A percentile compares a stretch with the other conserved stretches of the same genome.
Evolutionary conservation across 1,284 basidiomycete species (phyloP).

Genomic region (Serendipita sp.): DNA sequence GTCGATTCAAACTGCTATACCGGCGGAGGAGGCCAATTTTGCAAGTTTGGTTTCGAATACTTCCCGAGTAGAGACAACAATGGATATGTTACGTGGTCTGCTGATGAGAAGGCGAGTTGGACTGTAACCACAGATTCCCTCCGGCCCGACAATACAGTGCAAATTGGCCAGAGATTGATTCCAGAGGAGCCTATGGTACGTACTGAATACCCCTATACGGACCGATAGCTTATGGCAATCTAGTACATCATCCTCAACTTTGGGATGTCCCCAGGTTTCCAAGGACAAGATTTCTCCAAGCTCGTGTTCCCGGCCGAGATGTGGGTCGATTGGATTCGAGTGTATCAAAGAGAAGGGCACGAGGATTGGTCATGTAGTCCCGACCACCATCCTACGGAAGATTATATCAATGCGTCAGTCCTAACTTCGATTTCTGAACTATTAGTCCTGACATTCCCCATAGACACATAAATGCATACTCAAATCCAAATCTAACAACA

Average conservation of each 20-base stretch:
- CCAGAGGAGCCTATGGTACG: slow-evolving; percentile 69
- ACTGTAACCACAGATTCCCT: slow-evolving; percentile 44
- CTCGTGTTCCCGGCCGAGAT: slow-evolving; percentile 54
- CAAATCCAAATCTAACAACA: slow-evolving; percentile 58
- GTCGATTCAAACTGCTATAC: slow-evolving; percentile 42
- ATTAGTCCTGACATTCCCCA: not conserved
- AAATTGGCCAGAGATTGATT: slow-evolving; percentile 50
- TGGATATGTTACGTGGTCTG: slow-evolving; percentile 65
- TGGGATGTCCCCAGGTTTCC: slow-evolving; percentile 58
- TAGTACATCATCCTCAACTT: slow-evolving; percentile 65
- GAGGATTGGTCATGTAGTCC: slow-evolving; percentile 49
- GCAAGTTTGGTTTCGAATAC: slow-evolving; percentile 59
- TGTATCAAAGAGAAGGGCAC: slow-evolving; percentile 55
- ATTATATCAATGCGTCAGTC: slow-evolving; percentile 35
- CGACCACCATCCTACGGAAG: slow-evolving; percentile 40
- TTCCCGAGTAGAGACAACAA: slow-evolving; percentile 52
- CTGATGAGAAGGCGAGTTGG: slow-evolving; percentile 48
- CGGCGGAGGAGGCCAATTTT: slow-evolving; percentile 28
- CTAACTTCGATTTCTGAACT: not conserved
- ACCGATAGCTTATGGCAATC: not conserved
- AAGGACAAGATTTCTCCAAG: slow-evolving; percentile 49
- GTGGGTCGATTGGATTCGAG: slow-evolving; percentile 63
- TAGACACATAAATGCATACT: slow-evolving; percentile 55
- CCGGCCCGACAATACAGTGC: slow-evolving; percentile 37
- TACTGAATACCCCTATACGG: slow-evolving; percentile 21